Evolutionary conservation across 768 basidiomycete genomes (phyloP).

Genomic region (Rhodosporidiobolus sp.): DNA sequence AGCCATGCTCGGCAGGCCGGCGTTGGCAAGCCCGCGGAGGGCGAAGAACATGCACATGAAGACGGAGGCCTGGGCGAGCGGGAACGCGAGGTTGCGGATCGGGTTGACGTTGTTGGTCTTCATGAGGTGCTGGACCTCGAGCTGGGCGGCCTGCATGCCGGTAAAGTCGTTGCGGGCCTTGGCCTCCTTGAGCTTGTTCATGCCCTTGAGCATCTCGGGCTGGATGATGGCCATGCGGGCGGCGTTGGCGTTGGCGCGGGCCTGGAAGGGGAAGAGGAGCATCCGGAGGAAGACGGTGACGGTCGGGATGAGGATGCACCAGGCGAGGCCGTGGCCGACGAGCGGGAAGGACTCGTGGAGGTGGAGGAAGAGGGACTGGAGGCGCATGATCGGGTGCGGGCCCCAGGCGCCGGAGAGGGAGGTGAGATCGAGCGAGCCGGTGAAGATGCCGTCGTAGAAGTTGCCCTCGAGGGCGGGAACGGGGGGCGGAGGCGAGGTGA

Average conservation of each 20-base stretch:
- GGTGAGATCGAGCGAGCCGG: slow-evolving; percentile 37
- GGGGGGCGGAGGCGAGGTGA: not conserved
- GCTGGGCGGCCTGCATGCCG: slow-evolving; percentile 52
- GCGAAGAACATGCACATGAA: slow-evolving; percentile 81
- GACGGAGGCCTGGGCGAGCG: slow-evolving; percentile 69
- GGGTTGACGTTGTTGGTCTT: slow-evolving; percentile 65
- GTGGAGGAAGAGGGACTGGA: slow-evolving; percentile 40
- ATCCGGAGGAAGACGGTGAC: slow-evolving; percentile 64
- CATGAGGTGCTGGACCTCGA: slow-evolving; percentile 59
- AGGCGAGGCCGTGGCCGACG: slow-evolving; percentile 61
- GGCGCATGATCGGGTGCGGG: slow-evolving; percentile 39
- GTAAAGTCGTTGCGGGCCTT: slow-evolving; percentile 51
- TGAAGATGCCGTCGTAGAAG: slow-evolving; percentile 32
- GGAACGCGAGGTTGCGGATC: slow-evolving; percentile 56
- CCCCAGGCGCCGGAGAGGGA: slow-evolving; percentile 37
- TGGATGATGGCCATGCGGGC: slow-evolving; percentile 63
- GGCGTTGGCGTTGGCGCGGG: slow-evolving; percentile 60
- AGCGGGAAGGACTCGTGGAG: slow-evolving; percentile 39
- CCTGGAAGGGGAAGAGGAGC: slow-evolving; percentile 60
- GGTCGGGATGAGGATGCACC: slow-evolving; percentile 76
- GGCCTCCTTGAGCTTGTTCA: slow-evolving; percentile 56
- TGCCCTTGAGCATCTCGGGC: slow-evolving; percentile 59
- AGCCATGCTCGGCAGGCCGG: slow-evolving; percentile 70
- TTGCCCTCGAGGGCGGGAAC: not conserved
- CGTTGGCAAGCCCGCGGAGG: slow-evolving; percentile 64